Evolutionary conservation across 306 rosid species (phyloP).

Genomic region (Elaeagnus macrophylla): DNA sequence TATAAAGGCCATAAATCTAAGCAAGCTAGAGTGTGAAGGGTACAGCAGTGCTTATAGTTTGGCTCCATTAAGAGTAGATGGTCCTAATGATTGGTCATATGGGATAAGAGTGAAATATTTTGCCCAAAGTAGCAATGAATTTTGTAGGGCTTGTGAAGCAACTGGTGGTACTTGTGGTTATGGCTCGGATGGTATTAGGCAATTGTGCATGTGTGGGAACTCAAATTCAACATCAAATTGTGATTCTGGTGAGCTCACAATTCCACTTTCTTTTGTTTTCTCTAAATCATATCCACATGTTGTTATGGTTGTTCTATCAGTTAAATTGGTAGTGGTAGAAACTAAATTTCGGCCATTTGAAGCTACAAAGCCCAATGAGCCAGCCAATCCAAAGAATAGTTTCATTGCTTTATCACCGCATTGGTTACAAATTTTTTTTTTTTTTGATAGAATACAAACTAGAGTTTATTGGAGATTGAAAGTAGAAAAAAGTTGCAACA

Average conservation of each 20-base stretch:
- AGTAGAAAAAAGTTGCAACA: no score
- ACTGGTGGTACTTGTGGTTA: slow-evolving; percentile 90
- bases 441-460: no score
- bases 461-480: no score
- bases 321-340: no score
- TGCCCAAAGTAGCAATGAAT: slow-evolving; percentile 61
- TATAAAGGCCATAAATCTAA: slow-evolving; percentile 66
- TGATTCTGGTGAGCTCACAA: slow-evolving; percentile 49
- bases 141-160: slow-evolving; percentile 77
- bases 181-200: slow-evolving; percentile 56
- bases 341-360: no score
- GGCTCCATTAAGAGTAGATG: slow-evolving; percentile 74
- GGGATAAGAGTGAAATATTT: slow-evolving; percentile 87
- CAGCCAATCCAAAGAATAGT: no score
- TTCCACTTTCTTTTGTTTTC: neutral
- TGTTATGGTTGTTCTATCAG: no score
- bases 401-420: no score
- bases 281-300: no score
- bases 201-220: slow-evolving; percentile 69
- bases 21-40: slow-evolving; percentile 76
- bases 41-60: slow-evolving; percentile 80
- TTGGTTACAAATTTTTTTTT: no score
- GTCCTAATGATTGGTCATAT: slow-evolving; percentile 66
- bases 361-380: no score
- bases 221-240: slow-evolving; percentile 77